A percentile compares a stretch with the other conserved stretches of the same genome.
phyloP scores from a whole-genome alignment of 495 filamentous ascomycete genomes.

The Aspergillus bridgeri region DNA sequence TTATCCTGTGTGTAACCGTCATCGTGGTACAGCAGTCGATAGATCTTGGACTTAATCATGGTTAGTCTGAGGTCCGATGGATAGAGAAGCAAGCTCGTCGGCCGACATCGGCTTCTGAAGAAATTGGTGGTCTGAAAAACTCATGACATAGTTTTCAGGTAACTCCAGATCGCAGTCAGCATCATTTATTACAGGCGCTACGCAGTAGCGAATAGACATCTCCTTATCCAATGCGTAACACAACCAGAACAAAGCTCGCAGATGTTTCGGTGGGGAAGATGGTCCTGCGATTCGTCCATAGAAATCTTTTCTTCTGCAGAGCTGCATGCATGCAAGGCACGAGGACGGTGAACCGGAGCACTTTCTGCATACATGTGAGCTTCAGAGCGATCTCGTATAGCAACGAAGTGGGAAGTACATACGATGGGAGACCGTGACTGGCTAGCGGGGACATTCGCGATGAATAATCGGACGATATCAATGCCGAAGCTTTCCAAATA shows the following conservation, averaged over 20 bases:
- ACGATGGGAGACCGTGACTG: background rate
- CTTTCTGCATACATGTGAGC: background rate
- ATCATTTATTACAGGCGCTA: constrained; percentile 29
- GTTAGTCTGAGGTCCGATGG: constrained; percentile 28
- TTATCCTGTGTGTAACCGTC: constrained; percentile 14
- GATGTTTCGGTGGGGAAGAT: constrained; percentile 18
- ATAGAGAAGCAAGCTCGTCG: constrained; percentile 24
- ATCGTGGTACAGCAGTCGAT: constrained; percentile 22
- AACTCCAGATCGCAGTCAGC: constrained; percentile 31
- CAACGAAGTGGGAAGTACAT: background rate
- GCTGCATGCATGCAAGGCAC: background rate
- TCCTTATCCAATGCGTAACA: constrained; percentile 35
- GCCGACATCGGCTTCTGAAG: constrained; percentile 19
- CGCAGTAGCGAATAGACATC: constrained; percentile 25
- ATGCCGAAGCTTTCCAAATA: background rate
- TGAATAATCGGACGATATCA: background rate
- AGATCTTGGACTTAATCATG: constrained; percentile 31
- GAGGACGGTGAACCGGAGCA: background rate
- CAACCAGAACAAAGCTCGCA: constrained; percentile 35
- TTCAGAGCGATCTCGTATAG: background rate
- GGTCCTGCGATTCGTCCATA: background rate
- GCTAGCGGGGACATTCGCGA: background rate
- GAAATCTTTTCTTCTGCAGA: background rate
- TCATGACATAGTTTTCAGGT: constrained; percentile 20
- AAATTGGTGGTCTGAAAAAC: constrained; percentile 22